Base-by-base conservation (phyloP, 345 rosid species). In the Raphanus raphanistrum region DNA sequence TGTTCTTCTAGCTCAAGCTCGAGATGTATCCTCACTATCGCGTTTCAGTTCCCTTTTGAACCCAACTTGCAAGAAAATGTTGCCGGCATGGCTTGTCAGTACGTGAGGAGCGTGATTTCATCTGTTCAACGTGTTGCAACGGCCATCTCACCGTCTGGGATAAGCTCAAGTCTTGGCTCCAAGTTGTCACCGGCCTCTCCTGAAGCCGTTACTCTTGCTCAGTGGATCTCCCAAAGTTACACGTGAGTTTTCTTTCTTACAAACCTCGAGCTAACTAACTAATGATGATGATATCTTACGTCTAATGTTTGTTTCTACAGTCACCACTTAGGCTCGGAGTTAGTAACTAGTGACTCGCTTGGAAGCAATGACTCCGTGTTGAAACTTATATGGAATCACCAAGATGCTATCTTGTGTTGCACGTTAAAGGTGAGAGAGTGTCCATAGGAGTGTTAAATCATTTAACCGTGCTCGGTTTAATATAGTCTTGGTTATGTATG, bases 31-130 rank as follows among this genome's bases (percentile, higher is more conserved):
- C 85, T 96, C 82, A 93, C 99, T 2, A 93, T 96, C 13, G 99
- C 99, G 32, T 93, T 96, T 80, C 99, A 96, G 78, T 93, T 96
- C 85, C 97, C 99, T 5, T 93, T 90, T 67, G 98, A 93, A 72
- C 84, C 84, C 84, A 89, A 83, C 77, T 82, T 91, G 64, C 98
- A 91, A 72, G 99, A 96, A 0, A 96, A 87, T 82, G 99, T 96
- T 64, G 95, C 95, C 1, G 80, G 86, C 75, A 93, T 96, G 99
- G 99, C 98, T 21, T 87, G 92, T 2, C 98, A 93, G 78, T 96
- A 96, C 28, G 86, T 96, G 3, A 86, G 97, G 2, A 96, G 93
- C 11, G 97, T 96, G 70, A 93, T 96, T 64, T 86, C 97, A 10
- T 88, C 99, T 0, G 97, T 96, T 61, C 99, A 96, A 88, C 87